Percentiles rank a stretch among this genome's conserved stretches.
Evolutionary conservation across 169 alveolate species (phyloP).

Genomic region (Eimeria zaria): DNA sequence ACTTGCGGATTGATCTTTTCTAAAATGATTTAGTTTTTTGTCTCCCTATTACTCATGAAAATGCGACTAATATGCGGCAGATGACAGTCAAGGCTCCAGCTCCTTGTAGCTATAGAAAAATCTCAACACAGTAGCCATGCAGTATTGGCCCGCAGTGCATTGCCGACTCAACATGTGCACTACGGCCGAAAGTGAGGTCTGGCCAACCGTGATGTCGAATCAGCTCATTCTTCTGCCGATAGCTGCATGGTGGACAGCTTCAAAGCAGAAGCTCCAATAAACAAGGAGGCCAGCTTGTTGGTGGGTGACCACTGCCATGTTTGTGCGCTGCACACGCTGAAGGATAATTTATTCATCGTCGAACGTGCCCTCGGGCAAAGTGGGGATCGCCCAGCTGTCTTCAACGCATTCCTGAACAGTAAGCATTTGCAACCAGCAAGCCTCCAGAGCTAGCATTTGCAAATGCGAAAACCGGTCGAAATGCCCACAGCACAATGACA

Average conservation of each 20-base stretch:
- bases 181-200: background rate
- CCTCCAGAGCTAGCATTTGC: background rate
- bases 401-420: slow-evolving; percentile 65
- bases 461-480: background rate
- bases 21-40: background rate
- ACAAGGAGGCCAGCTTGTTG: background rate
- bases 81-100: background rate
- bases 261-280: background rate
- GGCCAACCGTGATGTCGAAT: background rate
- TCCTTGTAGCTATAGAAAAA: background rate
- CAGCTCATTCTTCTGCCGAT: background rate
- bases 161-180: background rate
- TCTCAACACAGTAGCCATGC: background rate
- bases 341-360: slow-evolving; percentile 15
- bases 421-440: background rate
- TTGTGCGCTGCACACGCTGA: background rate
- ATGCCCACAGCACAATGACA: background rate
- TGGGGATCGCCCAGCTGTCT: slow-evolving; percentile 75
- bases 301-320: background rate
- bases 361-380: slow-evolving; percentile 69
- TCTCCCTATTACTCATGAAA: background rate
- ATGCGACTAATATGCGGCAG: background rate
- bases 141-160: background rate
- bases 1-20: too few species aligned
- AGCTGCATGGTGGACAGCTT: background rate